Conservation (phyloP, 1,284 basidiomycete species). For the Malassezia caprae region DNA sequence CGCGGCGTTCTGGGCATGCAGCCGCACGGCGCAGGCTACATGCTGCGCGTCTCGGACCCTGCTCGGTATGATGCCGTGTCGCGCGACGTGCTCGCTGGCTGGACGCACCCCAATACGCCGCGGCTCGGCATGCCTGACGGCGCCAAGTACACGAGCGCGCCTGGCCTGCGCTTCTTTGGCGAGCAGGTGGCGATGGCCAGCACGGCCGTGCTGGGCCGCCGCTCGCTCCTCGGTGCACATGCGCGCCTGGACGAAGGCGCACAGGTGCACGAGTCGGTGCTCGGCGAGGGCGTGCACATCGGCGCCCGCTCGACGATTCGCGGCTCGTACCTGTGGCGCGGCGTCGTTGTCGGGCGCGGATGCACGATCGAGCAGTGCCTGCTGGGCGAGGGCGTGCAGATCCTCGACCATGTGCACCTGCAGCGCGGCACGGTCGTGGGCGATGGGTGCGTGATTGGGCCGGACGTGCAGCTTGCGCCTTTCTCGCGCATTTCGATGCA, state of each 20-base stretch:
- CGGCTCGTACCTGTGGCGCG: constrained; percentile 34
- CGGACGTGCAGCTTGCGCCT: constrained; percentile 56
- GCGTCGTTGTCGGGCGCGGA: constrained; percentile 55
- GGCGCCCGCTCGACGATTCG: constrained; percentile 48
- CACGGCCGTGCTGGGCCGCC: constrained; percentile 24
- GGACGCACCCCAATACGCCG: constrained; percentile 88
- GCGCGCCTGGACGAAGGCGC: constrained; percentile 53
- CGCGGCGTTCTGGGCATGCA: constrained; percentile 54
- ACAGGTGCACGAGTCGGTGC: constrained; percentile 60
- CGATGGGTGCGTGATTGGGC: constrained; percentile 41
- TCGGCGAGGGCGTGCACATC: constrained; percentile 64
- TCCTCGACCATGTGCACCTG: constrained; percentile 60
- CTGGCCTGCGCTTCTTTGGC: constrained; percentile 28
- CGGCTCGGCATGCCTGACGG: constrained; percentile 75
- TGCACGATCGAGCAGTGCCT: constrained; percentile 59
- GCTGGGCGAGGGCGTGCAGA: constrained; percentile 62
- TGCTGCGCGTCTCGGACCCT: constrained; percentile 32
- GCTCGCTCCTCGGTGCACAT: constrained; percentile 25
- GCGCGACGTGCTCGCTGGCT: constrained; percentile 81
- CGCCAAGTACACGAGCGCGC: constrained; percentile 46
- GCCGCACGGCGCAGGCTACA: constrained; percentile 61
- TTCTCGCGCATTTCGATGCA: constrained; percentile 62
- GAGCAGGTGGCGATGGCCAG: constrained; percentile 25
- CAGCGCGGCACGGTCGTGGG: constrained; percentile 50
- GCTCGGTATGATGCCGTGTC: constrained; percentile 36